Conservation (phyloP, 306 rosid species). For the Begonia fuchsioides region DNA sequence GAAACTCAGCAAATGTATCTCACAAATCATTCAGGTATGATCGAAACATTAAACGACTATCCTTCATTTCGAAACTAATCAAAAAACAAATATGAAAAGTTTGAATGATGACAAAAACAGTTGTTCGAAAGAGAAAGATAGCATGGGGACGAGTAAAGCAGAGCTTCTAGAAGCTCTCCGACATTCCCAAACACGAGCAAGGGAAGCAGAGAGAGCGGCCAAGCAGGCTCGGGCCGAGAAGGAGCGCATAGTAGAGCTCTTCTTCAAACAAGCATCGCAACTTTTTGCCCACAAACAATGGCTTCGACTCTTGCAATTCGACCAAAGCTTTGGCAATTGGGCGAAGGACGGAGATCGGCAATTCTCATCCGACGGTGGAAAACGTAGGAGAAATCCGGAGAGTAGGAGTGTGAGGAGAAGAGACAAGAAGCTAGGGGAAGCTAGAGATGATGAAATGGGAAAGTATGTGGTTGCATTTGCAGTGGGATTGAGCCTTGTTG, state of each 20-base stretch:
- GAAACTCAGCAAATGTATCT: constrained; percentile 14
- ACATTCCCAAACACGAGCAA: constrained; percentile 88
- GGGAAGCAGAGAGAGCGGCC: constrained; percentile 79
- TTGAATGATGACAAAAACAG: background rate
- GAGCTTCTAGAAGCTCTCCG: constrained; percentile 67
- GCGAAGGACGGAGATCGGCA: constrained; percentile 27
- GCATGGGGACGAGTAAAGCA: constrained; percentile 21
- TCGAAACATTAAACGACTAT: constrained; percentile 1
- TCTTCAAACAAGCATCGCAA: constrained; percentile 67
- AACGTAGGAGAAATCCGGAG: constrained; percentile 18
- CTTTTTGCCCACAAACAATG: constrained; percentile 76
- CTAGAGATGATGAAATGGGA: constrained; percentile 19
- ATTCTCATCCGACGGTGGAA: constrained; percentile 21
- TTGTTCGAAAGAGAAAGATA: background rate
- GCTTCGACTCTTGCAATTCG: constrained; percentile 57
- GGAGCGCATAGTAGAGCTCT: constrained; percentile 47
- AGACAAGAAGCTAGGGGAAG: constrained; percentile 12
- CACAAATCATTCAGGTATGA: constrained; percentile 41
- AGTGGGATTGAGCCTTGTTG: constrained; percentile 64
- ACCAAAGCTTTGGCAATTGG: constrained; percentile 20
- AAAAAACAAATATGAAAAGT: background rate
- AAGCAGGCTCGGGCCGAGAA: constrained; percentile 61
- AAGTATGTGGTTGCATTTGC: constrained; percentile 57
- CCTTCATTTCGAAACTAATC: background rate
- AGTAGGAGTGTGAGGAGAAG: constrained; percentile 17